Base-by-base conservation (phyloP, 2,329 filamentous ascomycete genomes). In the Neurospora sp. region DNA sequence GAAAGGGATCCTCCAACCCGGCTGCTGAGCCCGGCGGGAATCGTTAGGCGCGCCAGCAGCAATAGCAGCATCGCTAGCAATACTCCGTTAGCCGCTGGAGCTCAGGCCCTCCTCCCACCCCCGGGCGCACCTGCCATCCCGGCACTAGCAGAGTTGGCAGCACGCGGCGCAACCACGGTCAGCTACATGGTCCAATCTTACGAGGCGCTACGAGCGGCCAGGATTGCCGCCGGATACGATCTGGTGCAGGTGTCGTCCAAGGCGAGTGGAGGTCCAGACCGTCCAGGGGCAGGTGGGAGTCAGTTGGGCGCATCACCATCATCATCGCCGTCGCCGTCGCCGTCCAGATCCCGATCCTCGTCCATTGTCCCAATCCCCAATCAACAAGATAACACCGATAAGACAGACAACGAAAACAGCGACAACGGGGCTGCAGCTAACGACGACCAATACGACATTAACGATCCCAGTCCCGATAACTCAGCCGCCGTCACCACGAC, bases 161-260 rank as follows among this genome's bases (percentile, higher is more conserved):
- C 52, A 33, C 52, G 65, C 67, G 52, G 68, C 65, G 67, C 43
- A 39, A 72, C 70, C 33, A 70, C 72, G 69, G 74, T 77, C 72
- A 74, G 74, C 74, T 70, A 71, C 71, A 76, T 76, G 74, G 75
- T 77, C 76, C 77, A 79, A 75, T 80, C 78, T 69, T 74, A 79
- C 69, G 74, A 77, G 67, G 71, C 77, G 68, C 71, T 77, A 74
- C 78, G 74, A 70, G 75, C 78, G 68, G 75, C 75, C 67, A 72
- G 70, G 69, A 68, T 74, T 39, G 67, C 57, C 46, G 76, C 70
- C 71, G 76, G 77, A 77, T 77, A 78, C 76, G 76, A 77, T 69
- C 75, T 78, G 69, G 73, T 76, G 46, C 46, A 57, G 23, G 46
- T 57, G 23, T 57, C 46, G 46, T 62, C 52, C 23, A 62, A 62